phyloP scores from a whole-genome alignment of 257 asterid species.

The Nicotiana noctiflora region DNA sequence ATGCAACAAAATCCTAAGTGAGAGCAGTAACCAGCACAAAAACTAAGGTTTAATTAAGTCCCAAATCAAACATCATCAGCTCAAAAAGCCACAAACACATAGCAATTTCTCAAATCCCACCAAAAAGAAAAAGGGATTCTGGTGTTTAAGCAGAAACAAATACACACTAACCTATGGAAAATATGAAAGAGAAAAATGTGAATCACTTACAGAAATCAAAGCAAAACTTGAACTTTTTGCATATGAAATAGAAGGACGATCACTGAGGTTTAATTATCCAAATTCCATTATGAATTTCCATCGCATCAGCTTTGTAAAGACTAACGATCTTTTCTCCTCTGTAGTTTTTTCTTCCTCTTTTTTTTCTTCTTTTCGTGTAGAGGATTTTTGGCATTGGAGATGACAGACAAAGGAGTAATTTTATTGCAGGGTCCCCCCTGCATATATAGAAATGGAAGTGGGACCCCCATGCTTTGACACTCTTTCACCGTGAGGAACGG shows the following conservation, averaged over 20 bases:
- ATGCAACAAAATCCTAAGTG: not conserved
- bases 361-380: not conserved
- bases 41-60: not conserved
- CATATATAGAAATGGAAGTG: not conserved
- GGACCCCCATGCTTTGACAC: not conserved
- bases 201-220: slow-evolving; percentile 8
- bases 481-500: slow-evolving; percentile 9
- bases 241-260: not conserved
- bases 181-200: not conserved
- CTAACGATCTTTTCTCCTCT: not conserved
- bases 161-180: not conserved
- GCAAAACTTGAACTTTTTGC: not conserved
- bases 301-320: not conserved
- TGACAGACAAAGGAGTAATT: not conserved
- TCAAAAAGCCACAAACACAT: not conserved
- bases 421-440: not conserved
- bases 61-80: not conserved
- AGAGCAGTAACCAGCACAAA: not conserved
- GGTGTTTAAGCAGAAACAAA: not conserved
- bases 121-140: not conserved
- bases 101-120: not conserved
- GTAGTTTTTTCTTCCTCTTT: not conserved
- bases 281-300: slow-evolving; percentile 8
- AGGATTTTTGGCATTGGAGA: not conserved
- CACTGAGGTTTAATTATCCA: not conserved